These are phyloP conservation scores for Fragaria ananassa DNA, from an alignment of 306 rosid genomes.

Conservation along the genomic window DNA sequence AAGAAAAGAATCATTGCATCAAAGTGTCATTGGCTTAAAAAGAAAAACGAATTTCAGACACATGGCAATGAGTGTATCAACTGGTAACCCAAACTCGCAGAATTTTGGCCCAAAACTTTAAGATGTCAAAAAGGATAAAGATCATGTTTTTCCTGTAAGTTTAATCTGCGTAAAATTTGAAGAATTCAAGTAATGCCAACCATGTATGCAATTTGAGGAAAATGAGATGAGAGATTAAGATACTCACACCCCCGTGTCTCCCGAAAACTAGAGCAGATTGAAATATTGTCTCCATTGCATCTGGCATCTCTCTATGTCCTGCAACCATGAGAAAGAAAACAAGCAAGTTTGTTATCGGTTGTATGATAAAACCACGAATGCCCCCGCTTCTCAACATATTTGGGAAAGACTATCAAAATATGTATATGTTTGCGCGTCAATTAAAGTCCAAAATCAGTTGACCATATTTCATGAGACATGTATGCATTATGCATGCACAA, in stretches of 20 bases:
- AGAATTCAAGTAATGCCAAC: constrained; percentile 10
- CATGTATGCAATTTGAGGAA: neutral
- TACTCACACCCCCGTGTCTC: constrained; percentile 85
- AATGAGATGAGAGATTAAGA: constrained; percentile 15
- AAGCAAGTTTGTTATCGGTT: neutral
- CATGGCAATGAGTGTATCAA: neutral
- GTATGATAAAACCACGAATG: neutral
- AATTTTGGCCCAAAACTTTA: neutral
- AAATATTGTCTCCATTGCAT: constrained; percentile 97
- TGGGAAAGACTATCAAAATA: neutral
- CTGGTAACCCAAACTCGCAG: neutral
- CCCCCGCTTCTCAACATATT: neutral
- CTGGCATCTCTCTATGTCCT: constrained; percentile 95
- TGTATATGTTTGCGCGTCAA: neutral
- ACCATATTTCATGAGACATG: neutral
- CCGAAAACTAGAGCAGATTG: constrained; percentile 94
- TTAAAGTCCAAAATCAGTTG: neutral
- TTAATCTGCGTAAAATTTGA: constrained; percentile 6
- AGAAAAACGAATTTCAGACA: neutral
- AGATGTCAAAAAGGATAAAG: neutral
- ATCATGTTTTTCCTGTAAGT: constrained; percentile 3
- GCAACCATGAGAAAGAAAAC: constrained; percentile 33
- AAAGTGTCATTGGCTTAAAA: neutral
- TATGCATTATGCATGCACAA: neutral
- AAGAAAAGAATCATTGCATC: neutral